Base-by-base conservation (phyloP, 192 early-diverging fungal species). In the Tieghemiomyces parasiticus region DNA sequence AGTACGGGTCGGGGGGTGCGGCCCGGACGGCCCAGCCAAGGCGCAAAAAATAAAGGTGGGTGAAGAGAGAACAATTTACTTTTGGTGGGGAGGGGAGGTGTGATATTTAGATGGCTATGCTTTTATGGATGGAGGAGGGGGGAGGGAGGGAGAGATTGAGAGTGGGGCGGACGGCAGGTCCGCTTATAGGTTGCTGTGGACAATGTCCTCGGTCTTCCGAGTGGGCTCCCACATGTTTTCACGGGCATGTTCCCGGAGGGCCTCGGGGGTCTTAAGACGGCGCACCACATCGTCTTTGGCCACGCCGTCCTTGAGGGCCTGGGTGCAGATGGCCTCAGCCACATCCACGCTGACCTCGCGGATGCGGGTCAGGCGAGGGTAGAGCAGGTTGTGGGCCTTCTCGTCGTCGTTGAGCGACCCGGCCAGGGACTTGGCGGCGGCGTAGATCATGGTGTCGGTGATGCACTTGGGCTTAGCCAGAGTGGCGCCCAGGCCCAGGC, bases 401-500 rank as follows among this genome's bases (percentile, higher is more conserved):
- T 97, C 92, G 46, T 88, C 76, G 0, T 60, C 35, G 4, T 76
- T 86, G 42, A 95, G 70, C 20, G 86, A 76, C 50, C 84, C 71
- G 13, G 94, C 79, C 26, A 95, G 82, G 22, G 88, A 78, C 47
- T 78, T 81, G 30, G 95, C 81, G 33, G 87, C 79, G 33, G 80
- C 74, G 65, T 86, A 89, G 50, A 97, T 82, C 83, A 95, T 79
- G 61, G 68, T 68, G 66, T 92, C 86, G 33, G 89, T 84, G 61
- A 95, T 85, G 30, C 53, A 58, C 22, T 54, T 64, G 25, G 91
- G 74, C 62, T 81, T 78, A 45, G 87, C 81, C 30, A 95, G 69
- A 61, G 83, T 79, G 47, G 86, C 74, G 49, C 94, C 94, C 31
- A 94, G 75, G 35, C 94, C 94, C 34, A 97, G 81, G 52, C 91